Evolutionary conservation across 805 yeast species (phyloP).

Genomic region (Ogataea angusta): DNA sequence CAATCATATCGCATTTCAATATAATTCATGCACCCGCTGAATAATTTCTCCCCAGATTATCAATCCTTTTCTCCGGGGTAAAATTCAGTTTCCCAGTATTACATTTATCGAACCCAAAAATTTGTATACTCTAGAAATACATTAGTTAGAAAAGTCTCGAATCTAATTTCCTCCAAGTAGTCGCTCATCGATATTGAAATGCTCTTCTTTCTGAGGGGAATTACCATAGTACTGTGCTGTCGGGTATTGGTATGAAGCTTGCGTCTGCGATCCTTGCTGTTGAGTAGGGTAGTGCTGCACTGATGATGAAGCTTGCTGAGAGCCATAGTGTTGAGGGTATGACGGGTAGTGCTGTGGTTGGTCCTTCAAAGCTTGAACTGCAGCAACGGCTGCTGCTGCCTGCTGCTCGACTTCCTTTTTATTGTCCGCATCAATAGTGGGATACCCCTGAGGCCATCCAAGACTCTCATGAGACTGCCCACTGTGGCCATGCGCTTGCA

Average conservation of each 20-base stretch:
- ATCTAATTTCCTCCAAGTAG: conserved; percentile 22
- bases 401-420: conserved; percentile 24
- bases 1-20: not conserved
- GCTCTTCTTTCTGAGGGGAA: conserved; percentile 22
- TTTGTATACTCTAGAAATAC: not conserved
- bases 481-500: conserved; percentile 11
- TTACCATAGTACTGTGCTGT: conserved; percentile 8
- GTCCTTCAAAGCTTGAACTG: conserved; percentile 26
- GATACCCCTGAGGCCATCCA: conserved; percentile 23
- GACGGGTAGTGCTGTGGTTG: conserved; percentile 12
- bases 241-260: conserved; percentile 12
- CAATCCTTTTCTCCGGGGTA: conserved; percentile 13
- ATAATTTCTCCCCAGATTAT: not conserved
- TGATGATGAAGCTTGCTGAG: conserved; percentile 12
- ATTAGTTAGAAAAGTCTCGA: not conserved
- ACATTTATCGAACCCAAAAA: too few relatives aligned
- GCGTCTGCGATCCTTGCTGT: conserved; percentile 10
- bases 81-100: not conserved
- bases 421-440: conserved; percentile 20
- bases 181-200: conserved; percentile 29
- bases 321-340: conserved; percentile 10
- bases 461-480: conserved; percentile 20
- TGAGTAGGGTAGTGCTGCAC: conserved; percentile 6
- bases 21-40: not conserved
- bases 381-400: conserved; percentile 28